A percentile compares a stretch with the other conserved stretches of the same genome.
Conservation (phyloP, 2,329 filamentous ascomycete species). For the Alternaria solani region DNA sequence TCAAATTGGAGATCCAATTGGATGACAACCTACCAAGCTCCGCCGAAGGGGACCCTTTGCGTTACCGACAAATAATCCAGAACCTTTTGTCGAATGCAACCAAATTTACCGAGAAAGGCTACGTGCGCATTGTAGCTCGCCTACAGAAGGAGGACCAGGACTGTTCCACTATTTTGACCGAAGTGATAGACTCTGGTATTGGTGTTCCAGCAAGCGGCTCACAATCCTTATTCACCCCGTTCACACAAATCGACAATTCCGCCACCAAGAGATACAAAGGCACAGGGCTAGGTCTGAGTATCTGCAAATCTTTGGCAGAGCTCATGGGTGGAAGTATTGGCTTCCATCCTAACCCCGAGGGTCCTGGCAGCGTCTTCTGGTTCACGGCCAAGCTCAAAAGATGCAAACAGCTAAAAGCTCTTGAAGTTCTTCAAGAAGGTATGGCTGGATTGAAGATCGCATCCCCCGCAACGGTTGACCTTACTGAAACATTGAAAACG, state of each 20-base stretch:
- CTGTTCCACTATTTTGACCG: slow-evolving; percentile 59
- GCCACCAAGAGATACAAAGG: slow-evolving; percentile 64
- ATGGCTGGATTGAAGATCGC: slow-evolving; percentile 17
- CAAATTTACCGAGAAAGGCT: slow-evolving; percentile 68
- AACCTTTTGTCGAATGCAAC: slow-evolving; percentile 68
- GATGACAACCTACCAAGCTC: slow-evolving; percentile 59
- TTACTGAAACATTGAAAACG: slow-evolving; percentile 32
- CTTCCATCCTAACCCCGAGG: slow-evolving; percentile 57
- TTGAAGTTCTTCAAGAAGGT: slow-evolving; percentile 24
- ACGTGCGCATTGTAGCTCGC: slow-evolving; percentile 57
- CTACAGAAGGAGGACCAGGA: slow-evolving; percentile 54
- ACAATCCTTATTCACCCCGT: slow-evolving; percentile 63
- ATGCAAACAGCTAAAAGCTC: slow-evolving; percentile 30
- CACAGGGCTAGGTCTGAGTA: slow-evolving; percentile 65
- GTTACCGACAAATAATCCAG: slow-evolving; percentile 69
- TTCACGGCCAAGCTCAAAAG: slow-evolving; percentile 54
- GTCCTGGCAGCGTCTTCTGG: slow-evolving; percentile 61
- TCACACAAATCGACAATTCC: slow-evolving; percentile 64
- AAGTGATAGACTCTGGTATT: slow-evolving; percentile 64
- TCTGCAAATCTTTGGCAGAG: slow-evolving; percentile 64
- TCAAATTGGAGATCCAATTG: slow-evolving; percentile 57
- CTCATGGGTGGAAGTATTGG: slow-evolving; percentile 65
- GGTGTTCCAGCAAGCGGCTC: slow-evolving; percentile 59
- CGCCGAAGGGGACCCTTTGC: slow-evolving; percentile 65
- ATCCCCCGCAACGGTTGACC: slow-evolving; percentile 15